phyloP scores from a whole-genome alignment of 2,329 filamentous ascomycete species.

The Cyphellophora europaea region DNA sequence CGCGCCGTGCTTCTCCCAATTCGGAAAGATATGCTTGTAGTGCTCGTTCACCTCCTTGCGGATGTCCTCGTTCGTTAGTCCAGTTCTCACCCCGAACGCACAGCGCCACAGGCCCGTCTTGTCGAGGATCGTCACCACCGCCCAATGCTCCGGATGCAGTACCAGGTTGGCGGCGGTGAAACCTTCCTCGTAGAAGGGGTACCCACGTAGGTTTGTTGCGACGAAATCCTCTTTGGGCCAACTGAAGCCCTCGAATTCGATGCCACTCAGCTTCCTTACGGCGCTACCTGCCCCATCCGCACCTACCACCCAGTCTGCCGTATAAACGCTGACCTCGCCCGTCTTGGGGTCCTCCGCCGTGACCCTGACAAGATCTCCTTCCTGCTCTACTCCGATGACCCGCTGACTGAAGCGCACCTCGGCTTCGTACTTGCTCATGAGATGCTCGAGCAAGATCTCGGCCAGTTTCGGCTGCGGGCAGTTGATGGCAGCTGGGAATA shows the following conservation, averaged over 20 bases:
- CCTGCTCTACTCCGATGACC: constrained; percentile 7
- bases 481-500: constrained; percentile 31
- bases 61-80: constrained; percentile 23
- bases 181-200: constrained; percentile 13
- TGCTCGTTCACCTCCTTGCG: constrained; percentile 10
- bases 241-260: constrained; percentile 13
- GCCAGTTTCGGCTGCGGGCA: constrained; percentile 12
- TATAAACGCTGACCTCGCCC: constrained; percentile 8
- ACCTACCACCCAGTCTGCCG: constrained; percentile 12
- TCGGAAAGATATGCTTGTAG: constrained; percentile 15
- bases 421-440: constrained; percentile 10
- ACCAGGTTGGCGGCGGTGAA: constrained; percentile 12
- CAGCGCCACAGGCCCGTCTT: constrained; percentile 31
- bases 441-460: constrained; percentile 8
- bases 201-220: constrained; percentile 11
- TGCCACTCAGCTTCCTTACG: constrained; percentile 10
- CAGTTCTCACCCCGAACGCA: constrained; percentile 28
- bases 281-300: constrained; percentile 10
- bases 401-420: constrained; percentile 11
- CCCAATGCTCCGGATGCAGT: constrained; percentile 18
- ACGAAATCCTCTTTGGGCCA: constrained; percentile 14
- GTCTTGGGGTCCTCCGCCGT: constrained; percentile 7
- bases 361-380: constrained; percentile 5
- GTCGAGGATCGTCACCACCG: constrained; percentile 23
- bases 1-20: constrained; percentile 15